Conservation (phyloP, 768 basidiomycete species). For the Leccinum boreale region DNA sequence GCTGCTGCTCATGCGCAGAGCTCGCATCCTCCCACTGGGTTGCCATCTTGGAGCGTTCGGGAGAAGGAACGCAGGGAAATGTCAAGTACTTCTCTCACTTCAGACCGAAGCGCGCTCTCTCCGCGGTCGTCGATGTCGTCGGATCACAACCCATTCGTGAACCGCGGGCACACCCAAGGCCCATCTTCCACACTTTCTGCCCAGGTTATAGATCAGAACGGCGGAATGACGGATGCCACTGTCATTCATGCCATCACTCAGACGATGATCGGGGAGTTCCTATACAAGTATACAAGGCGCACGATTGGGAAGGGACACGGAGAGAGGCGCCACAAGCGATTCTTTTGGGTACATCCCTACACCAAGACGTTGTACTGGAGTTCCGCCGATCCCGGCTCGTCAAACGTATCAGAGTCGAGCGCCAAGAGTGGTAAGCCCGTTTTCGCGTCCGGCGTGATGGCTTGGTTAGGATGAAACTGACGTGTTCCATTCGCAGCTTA, state of each 20-base stretch:
- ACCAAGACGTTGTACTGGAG: conserved; percentile 98
- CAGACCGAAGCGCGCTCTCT: conserved; percentile 65
- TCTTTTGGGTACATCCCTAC: conserved; percentile 99
- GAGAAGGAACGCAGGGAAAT: conserved; percentile 55
- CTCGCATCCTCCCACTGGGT: conserved; percentile 38
- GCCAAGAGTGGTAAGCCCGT: conserved; percentile 88
- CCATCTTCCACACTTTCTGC: conserved; percentile 43
- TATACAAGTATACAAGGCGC: conserved; percentile 94
- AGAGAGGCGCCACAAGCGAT: conserved; percentile 85
- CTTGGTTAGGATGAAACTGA: conserved; percentile 6
- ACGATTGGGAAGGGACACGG: conserved; percentile 89
- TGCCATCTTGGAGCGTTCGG: conserved; percentile 49
- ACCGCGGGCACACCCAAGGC: conserved; percentile 34
- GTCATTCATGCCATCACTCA: conserved; percentile 98
- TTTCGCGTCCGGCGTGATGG: conserved; percentile 1
- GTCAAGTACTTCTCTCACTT: conserved; percentile 68
- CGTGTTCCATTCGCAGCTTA: conserved; percentile 55
- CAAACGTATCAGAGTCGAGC: conserved; percentile 84
- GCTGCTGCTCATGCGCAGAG: conserved; percentile 51
- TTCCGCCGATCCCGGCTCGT: conserved; percentile 87
- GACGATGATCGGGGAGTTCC: conserved; percentile 99
- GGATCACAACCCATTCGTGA: conserved; percentile 55
- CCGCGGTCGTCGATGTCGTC: conserved; percentile 83
- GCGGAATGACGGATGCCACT: conserved; percentile 74
- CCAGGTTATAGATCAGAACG: conserved; percentile 27